These are phyloP conservation scores for Pyrus betulifolia DNA, from an alignment of 306 rosid species.

Conservation along the genomic window DNA sequence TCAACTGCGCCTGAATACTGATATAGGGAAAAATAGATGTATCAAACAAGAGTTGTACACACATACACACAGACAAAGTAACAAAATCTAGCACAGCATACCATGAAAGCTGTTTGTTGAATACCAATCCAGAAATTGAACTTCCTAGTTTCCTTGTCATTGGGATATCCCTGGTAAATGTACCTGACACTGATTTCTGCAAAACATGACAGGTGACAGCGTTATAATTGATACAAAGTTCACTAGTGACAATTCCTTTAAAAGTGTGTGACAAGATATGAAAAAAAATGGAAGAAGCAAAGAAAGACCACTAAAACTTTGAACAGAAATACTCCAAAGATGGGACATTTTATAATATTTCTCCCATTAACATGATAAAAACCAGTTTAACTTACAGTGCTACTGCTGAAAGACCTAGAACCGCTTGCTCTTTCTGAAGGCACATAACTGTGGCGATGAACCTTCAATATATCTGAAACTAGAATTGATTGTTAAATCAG, in stretches of 20 bases:
- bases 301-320: not conserved
- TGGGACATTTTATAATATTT: not conserved
- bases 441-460: slow-evolving; percentile 21
- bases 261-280: not conserved
- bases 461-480: slow-evolving; percentile 47
- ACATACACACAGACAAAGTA: not conserved
- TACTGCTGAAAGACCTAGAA: slow-evolving; percentile 29
- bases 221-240: slow-evolving; percentile 1
- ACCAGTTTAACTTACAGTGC: slow-evolving; percentile 44
- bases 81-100: slow-evolving; percentile 23
- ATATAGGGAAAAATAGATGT: not conserved
- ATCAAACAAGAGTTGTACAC: not conserved
- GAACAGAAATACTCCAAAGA: not conserved
- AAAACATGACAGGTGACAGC: not conserved
- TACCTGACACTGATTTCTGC: slow-evolving; percentile 32
- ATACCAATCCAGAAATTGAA: slow-evolving; percentile 28
- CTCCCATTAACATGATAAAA: slow-evolving; percentile 4
- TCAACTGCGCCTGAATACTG: slow-evolving; percentile 45
- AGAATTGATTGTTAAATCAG: not conserved
- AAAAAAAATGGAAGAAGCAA: not conserved
- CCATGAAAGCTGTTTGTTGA: slow-evolving; percentile 38
- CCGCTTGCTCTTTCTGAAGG: slow-evolving; percentile 31
- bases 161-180: slow-evolving; percentile 47
- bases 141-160: slow-evolving; percentile 26
- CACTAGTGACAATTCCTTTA: not conserved